Conservation (phyloP, 805 yeast species). For the Metschnikowia noctiluminum region DNA sequence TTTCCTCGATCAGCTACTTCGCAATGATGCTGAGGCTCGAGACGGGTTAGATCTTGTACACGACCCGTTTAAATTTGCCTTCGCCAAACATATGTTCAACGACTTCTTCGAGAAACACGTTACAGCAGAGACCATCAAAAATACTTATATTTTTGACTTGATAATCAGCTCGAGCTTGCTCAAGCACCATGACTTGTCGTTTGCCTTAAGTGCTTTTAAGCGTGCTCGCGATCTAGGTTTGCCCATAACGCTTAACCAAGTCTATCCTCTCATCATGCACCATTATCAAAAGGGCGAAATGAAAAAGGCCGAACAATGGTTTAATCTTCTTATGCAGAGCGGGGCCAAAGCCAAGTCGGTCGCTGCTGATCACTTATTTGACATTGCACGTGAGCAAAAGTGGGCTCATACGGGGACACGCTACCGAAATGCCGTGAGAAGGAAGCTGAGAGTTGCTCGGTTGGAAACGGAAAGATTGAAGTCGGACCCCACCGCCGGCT, state of each 20-base stretch:
- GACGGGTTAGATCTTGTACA: constrained; percentile 17
- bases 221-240: constrained; percentile 23
- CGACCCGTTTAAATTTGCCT: constrained; percentile 13
- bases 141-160: constrained; percentile 27
- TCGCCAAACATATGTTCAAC: constrained; percentile 26
- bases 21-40: constrained; percentile 17
- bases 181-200: constrained; percentile 31
- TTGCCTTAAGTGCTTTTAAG: constrained; percentile 31
- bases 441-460: constrained; percentile 22
- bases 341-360: constrained; percentile 30
- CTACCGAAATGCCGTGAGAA: constrained; percentile 24
- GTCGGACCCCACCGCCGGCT: not conserved
- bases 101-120: constrained; percentile 20
- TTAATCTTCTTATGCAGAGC: constrained; percentile 28
- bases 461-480: constrained; percentile 5
- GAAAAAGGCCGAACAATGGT: constrained; percentile 37
- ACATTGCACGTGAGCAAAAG: constrained; percentile 32
- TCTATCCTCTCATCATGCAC: constrained; percentile 36
- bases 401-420: constrained; percentile 37
- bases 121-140: constrained; percentile 15
- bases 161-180: constrained; percentile 29
- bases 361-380: constrained; percentile 27
- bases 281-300: constrained; percentile 31
- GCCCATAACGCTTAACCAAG: constrained; percentile 39
- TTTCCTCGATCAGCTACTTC: constrained; percentile 26